Percentiles rank a stretch among this genome's conserved stretches.
phyloP scores from a whole-genome alignment of 352 stramenopile species.

The Phytopythium helicoides region DNA sequence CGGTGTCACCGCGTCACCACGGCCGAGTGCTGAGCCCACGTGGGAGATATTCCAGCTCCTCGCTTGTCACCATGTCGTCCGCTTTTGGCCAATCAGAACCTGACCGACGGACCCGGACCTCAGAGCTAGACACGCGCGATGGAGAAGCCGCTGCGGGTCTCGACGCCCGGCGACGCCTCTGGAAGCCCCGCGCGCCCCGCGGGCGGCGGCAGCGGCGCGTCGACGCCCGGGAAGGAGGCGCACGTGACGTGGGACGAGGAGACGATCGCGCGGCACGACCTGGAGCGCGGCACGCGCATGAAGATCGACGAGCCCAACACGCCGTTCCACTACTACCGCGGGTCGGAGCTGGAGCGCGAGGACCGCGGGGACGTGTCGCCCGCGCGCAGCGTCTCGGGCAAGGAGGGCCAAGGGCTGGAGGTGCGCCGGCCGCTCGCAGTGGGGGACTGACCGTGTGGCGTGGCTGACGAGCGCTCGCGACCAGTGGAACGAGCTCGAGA shows the following conservation, averaged over 20 bases:
- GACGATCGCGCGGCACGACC: slow-evolving; percentile 89
- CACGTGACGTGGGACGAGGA: slow-evolving; percentile 91
- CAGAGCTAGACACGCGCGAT: background rate
- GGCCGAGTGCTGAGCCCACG: too few species aligned
- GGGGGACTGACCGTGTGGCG: background rate
- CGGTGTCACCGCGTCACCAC: too few species aligned
- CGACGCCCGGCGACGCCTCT: slow-evolving; percentile 15
- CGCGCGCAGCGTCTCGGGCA: slow-evolving; percentile 45
- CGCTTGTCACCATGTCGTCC: too few species aligned
- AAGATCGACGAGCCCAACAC: slow-evolving; percentile 95
- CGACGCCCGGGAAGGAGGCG: slow-evolving; percentile 6
- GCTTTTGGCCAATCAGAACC: too few species aligned
- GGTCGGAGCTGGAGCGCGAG: slow-evolving; percentile 16
- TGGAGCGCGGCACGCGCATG: slow-evolving; percentile 89
- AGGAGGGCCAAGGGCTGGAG: slow-evolving; percentile 39
- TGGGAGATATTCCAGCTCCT: too few species aligned
- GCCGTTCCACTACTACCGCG: slow-evolving; percentile 83
- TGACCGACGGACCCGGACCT: too few species aligned
- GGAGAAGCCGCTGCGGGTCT: slow-evolving; percentile 6
- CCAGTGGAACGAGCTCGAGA: slow-evolving; percentile 70
- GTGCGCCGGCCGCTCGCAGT: slow-evolving; percentile 16
- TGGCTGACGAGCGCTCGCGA: too few species aligned
- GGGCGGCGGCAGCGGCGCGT: slow-evolving; percentile 8
- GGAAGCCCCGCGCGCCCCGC: slow-evolving; percentile 6
- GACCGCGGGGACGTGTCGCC: slow-evolving; percentile 38